Conservation (phyloP, 2,329 filamentous ascomycete species). For the Fusarium begoniae region DNA sequence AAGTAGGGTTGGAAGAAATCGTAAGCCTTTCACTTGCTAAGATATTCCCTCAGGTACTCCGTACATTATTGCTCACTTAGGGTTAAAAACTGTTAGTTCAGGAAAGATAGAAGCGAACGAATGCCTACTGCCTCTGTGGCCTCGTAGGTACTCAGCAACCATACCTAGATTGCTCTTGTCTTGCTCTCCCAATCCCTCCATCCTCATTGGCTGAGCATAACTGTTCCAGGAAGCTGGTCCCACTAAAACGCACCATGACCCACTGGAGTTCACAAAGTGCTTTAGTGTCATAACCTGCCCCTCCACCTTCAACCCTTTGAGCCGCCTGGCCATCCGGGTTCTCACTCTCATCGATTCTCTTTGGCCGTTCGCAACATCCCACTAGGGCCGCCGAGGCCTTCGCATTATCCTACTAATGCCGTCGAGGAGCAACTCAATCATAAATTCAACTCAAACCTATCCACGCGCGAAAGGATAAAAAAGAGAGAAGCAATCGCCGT, state of each 20-base stretch:
- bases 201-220: conserved; percentile 17
- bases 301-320: conserved; percentile 32
- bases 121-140: background rate
- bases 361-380: conserved; percentile 32
- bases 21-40: background rate
- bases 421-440: conserved; percentile 7
- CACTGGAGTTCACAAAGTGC: conserved; percentile 27
- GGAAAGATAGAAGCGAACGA: background rate
- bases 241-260: conserved; percentile 7
- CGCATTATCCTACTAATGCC: conserved; percentile 16
- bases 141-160: background rate
- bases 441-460: background rate
- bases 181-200: conserved; percentile 7
- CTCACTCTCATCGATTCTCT: conserved; percentile 36
- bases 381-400: conserved; percentile 21
- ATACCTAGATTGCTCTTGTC: background rate
- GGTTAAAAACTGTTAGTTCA: background rate
- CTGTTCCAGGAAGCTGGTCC: background rate
- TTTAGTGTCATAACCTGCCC: conserved; percentile 23
- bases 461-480: background rate
- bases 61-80: background rate
- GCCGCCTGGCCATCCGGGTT: conserved; percentile 45
- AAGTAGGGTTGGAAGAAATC: background rate
- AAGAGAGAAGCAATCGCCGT: conserved; percentile 5
- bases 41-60: background rate